Evolutionary conservation across 208 protist species (phyloP), one percentile per base, ranked within the genome.

Genomic region (Porcisia hertigi): DNA sequence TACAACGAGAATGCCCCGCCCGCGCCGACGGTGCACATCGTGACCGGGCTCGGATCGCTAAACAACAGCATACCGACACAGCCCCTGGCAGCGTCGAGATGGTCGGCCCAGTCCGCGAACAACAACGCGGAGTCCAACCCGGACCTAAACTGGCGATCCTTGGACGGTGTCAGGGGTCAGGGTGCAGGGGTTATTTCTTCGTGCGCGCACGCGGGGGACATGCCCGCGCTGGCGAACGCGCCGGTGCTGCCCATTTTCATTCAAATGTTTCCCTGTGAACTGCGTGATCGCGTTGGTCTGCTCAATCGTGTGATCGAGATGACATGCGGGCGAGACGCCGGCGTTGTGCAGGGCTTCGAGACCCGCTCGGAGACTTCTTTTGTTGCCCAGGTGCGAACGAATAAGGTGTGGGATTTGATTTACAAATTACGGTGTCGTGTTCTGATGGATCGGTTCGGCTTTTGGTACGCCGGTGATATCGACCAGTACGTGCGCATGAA

Each of bases 261-360:
- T 79, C 91, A 92, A 73, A 95, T 95, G 91, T 95, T 92, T 60
- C 91, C 91, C 12, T 95, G 88, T 63, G 91, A 95, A 69, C 82
- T 93, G 62, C 84, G 85, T 12, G 83, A 92, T 69, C 83, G 86
- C 12, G 82, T 82, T 43, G 80, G 73, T 5, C 83, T 93, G 58
- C 70, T 95, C 63, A 93, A 95, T 81, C 86, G 86, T 23, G 87
- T 95, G 57, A 86, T 95, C 20, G 78, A 85, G 79, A 81, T 71
- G 66, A 81, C 81, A 62, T 85, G 81, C 72, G 76, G 76, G 65
- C 65, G 57, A 16, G 73, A 79, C 36, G 73, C 71, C 54, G 87
- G 83, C n/a, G 73, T 78, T 18, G 88, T 89, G 58, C 74, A 88
- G 39, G 66, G 81, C 62, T 79, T 92, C 63, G 87, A 95, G 82